Conservation (phyloP, 140 eudicot genomes). For the Stevia rebaudiana region DNA sequence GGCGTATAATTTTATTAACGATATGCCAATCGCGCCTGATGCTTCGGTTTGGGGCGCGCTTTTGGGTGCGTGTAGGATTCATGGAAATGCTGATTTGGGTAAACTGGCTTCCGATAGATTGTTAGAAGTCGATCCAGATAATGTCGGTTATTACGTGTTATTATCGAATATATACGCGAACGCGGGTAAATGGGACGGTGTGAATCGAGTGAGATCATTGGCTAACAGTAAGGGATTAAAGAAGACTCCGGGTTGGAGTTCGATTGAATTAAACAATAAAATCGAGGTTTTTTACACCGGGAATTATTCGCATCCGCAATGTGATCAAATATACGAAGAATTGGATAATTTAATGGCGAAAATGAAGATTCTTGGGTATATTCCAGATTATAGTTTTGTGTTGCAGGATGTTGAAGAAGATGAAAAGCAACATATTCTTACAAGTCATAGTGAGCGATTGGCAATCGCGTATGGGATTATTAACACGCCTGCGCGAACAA, state of each 20-base stretch:
- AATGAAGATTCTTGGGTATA: slow-evolving; percentile 67
- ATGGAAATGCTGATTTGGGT: slow-evolving; percentile 75
- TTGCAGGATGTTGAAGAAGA: slow-evolving; percentile 97
- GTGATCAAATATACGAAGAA: slow-evolving; percentile 49
- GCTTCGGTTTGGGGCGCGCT: slow-evolving; percentile 92
- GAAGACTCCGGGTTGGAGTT: slow-evolving; percentile 96
- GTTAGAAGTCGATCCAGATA: slow-evolving; percentile 55
- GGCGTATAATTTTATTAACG: slow-evolving; percentile 55
- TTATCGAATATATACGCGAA: slow-evolving; percentile 81
- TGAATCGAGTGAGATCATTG: slow-evolving; percentile 58
- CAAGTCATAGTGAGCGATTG: slow-evolving; percentile 79
- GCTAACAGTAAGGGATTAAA: slow-evolving; percentile 63
- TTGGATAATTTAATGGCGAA: slow-evolving; percentile 41
- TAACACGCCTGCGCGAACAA: slow-evolving; percentile 57
- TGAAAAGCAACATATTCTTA: slow-evolving; percentile 75
- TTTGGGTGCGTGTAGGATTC: slow-evolving; percentile 80
- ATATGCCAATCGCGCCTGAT: slow-evolving; percentile 71
- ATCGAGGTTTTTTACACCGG: slow-evolving; percentile 79
- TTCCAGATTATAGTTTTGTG: slow-evolving; percentile 76
- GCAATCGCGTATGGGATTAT: slow-evolving; percentile 81
- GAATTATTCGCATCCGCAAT: slow-evolving; percentile 63
- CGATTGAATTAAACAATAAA: slow-evolving; percentile 52
- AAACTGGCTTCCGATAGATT: slow-evolving; percentile 52
- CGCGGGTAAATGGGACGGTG: slow-evolving; percentile 82
- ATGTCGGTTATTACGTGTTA: slow-evolving; percentile 77